These are phyloP conservation scores for Stygiomarasmius scandens DNA, from an alignment of 1,284 basidiomycete genomes.

Conservation along the genomic window DNA sequence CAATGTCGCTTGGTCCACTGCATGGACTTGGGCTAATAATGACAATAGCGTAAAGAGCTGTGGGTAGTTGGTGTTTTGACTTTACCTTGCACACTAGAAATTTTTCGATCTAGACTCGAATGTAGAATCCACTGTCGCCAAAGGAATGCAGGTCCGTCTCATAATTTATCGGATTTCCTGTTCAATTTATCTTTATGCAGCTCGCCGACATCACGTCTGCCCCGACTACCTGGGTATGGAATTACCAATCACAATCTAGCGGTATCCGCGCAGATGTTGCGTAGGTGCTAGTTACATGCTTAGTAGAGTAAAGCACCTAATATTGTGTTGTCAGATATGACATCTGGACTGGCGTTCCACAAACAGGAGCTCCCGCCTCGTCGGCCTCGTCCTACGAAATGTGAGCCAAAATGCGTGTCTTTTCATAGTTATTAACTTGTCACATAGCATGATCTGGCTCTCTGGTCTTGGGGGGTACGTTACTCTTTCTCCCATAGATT, in stretches of 20 bases:
- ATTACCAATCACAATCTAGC: constrained; percentile 44
- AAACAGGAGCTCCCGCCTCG: constrained; percentile 48
- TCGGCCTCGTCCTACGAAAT: constrained; percentile 56
- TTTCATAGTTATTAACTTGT: neutral
- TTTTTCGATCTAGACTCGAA: too few relatives aligned
- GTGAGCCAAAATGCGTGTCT: constrained; percentile 30
- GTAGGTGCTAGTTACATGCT: constrained; percentile 27
- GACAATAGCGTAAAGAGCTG: constrained; percentile 60
- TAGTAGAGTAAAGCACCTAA: neutral
- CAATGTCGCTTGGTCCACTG: constrained; percentile 55
- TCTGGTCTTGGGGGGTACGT: constrained; percentile 57
- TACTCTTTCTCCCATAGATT: neutral
- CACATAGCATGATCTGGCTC: constrained; percentile 61
- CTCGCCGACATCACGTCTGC: constrained; percentile 44
- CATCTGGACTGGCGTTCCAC: constrained; percentile 53
- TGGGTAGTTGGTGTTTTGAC: constrained; percentile 26
- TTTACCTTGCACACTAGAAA: too few relatives aligned
- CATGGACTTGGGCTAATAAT: constrained; percentile 56
- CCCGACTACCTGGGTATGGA: constrained; percentile 56
- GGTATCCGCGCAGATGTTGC: constrained; percentile 59
- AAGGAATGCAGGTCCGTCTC: constrained; percentile 47
- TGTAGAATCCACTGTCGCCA: constrained; percentile 44
- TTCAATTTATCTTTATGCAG: constrained; percentile 26
- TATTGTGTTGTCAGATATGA: constrained; percentile 43
- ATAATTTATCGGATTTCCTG: neutral